phyloP scores from a whole-genome alignment of 2,329 filamentous ascomycete species.

The Aspergillus novoparasiticus region DNA sequence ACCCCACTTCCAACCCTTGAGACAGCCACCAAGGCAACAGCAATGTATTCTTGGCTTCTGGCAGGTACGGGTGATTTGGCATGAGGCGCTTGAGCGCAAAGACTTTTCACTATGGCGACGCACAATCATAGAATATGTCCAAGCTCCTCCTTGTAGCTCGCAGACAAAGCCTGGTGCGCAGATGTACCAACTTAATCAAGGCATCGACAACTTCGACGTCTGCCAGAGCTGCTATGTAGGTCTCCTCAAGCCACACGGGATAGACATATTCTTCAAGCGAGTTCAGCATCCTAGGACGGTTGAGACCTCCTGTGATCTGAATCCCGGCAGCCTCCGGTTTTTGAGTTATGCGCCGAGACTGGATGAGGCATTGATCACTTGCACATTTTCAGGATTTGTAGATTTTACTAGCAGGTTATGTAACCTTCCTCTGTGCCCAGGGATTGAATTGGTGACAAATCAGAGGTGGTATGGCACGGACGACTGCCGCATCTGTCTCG shows the following conservation, averaged over 20 bases:
- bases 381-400: background rate
- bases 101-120: background rate
- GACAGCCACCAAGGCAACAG: background rate
- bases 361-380: background rate
- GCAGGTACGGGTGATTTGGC: background rate
- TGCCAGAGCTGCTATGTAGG: background rate
- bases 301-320: background rate
- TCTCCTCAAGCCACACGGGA: background rate
- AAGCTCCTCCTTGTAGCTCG: background rate
- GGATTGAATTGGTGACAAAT: background rate
- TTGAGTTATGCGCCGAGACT: background rate
- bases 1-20: background rate
- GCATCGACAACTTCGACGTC: background rate
- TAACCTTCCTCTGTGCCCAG: background rate
- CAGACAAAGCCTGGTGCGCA: background rate
- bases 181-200: background rate
- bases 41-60: background rate
- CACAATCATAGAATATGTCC: background rate
- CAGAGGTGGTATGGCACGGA: background rate
- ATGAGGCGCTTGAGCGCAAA: background rate
- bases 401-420: background rate
- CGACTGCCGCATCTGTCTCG: background rate
- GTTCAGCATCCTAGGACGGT: background rate
- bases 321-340: background rate
- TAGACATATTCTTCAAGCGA: background rate